Conservation (phyloP, 306 rosid genomes). For the Cicer judaicum region DNA sequence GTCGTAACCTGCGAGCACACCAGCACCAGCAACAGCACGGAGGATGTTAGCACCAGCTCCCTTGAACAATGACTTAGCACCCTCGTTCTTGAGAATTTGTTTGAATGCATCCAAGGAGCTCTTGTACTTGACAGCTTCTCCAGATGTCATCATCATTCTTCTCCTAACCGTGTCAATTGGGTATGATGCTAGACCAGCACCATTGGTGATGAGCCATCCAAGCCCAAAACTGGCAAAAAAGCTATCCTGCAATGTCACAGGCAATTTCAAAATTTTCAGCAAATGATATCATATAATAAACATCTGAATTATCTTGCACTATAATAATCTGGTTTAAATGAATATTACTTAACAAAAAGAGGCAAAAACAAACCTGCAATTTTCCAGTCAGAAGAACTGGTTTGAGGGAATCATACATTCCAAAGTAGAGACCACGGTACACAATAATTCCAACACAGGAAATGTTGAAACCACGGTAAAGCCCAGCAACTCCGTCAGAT, state of each 20-base stretch:
- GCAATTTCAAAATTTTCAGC: background rate
- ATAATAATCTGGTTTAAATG: background rate
- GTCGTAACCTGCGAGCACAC: slow-evolving; percentile 93
- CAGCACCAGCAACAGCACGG: slow-evolving; percentile 93
- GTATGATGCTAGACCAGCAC: slow-evolving; percentile 92
- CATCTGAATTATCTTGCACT: background rate
- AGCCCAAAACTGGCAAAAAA: slow-evolving; percentile 91
- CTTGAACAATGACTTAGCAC: slow-evolving; percentile 87
- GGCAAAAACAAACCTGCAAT: slow-evolving; percentile 55
- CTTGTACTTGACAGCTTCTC: slow-evolving; percentile 94
- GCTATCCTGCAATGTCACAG: slow-evolving; percentile 64
- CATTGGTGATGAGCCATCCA: slow-evolving; percentile 91
- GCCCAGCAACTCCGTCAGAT: slow-evolving; percentile 84
- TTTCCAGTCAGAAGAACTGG: slow-evolving; percentile 77
- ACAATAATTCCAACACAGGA: slow-evolving; percentile 90
- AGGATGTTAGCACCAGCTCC: slow-evolving; percentile 96
- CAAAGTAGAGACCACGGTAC: slow-evolving; percentile 91
- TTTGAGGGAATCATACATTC: slow-evolving; percentile 82
- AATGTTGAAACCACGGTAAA: slow-evolving; percentile 86
- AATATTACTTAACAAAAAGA: background rate
- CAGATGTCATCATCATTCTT: slow-evolving; percentile 99
- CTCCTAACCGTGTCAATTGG: slow-evolving; percentile 92
- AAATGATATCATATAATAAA: background rate
- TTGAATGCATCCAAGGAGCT: slow-evolving; percentile 74
- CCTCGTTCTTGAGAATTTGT: slow-evolving; percentile 87